A percentile compares a stretch with the other conserved stretches of the same genome.
Evolutionary conservation across 177 flowering plant species (phyloP).

Genomic region (Tripterygium wilfordii): DNA sequence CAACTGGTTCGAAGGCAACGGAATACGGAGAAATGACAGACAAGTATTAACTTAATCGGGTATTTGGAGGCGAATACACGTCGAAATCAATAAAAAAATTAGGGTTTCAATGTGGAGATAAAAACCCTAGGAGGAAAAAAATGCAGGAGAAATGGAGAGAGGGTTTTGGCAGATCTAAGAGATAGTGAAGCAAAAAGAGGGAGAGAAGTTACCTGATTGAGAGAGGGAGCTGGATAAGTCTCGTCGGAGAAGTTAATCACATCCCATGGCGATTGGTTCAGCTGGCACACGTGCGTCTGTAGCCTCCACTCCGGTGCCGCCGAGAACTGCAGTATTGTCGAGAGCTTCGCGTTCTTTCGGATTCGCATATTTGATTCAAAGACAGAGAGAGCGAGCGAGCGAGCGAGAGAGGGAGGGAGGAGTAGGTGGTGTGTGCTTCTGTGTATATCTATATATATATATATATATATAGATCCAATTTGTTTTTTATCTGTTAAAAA

Average conservation of each 20-base stretch:
- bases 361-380: slow-evolving; percentile 27
- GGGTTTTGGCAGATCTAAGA: slow-evolving; percentile 11
- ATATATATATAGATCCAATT: too few species aligned
- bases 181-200: neutral
- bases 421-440: too few species aligned
- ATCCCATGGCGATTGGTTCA: slow-evolving; percentile 81
- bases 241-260: slow-evolving; percentile 30
- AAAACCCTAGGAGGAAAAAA: slow-evolving; percentile 18
- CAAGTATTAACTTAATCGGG: slow-evolving; percentile 23
- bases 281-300: slow-evolving; percentile 39
- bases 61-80: slow-evolving; percentile 4
- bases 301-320: too few species aligned
- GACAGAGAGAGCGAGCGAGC: neutral
- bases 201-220: slow-evolving; percentile 18
- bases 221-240: slow-evolving; percentile 4
- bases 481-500: too few species aligned
- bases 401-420: too few species aligned
- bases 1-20: slow-evolving; percentile 23
- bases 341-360: slow-evolving; percentile 34
- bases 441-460: too few species aligned
- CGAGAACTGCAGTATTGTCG: slow-evolving; percentile 9
- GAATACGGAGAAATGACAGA: slow-evolving; percentile 12
- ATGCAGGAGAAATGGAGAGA: slow-evolving; percentile 7
- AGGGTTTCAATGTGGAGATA: slow-evolving; percentile 11
- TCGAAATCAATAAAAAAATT: slow-evolving; percentile 15